A percentile compares a stretch with the other conserved stretches of the same genome.
These are phyloP conservation scores for Simplicillium sp. DNA, from an alignment of 2,329 filamentous ascomycete genomes.

Conservation along the genomic window DNA sequence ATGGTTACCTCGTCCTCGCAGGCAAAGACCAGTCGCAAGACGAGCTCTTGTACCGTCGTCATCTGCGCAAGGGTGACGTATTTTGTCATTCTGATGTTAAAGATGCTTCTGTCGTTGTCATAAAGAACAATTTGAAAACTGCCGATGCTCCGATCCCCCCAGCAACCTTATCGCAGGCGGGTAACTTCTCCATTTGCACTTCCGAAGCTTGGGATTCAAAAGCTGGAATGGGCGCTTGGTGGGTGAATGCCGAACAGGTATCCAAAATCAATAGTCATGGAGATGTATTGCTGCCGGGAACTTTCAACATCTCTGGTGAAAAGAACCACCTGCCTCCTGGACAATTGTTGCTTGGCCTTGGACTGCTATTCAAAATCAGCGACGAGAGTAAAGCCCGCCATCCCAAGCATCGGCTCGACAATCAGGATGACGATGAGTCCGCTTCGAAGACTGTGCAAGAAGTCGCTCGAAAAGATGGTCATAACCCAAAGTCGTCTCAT, in stretches of 20 bases:
- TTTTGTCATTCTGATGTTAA: conserved; percentile 87
- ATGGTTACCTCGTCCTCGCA: conserved; percentile 85
- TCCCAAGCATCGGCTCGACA: conserved; percentile 48
- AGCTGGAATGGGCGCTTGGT: conserved; percentile 91
- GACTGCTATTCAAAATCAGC: conserved; percentile 78
- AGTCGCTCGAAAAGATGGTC: conserved; percentile 1
- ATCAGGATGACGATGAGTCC: conserved; percentile 17
- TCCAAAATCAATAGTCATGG: conserved; percentile 74
- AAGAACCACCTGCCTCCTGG: conserved; percentile 89
- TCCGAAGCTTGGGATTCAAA: conserved; percentile 95
- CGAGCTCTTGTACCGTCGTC: conserved; percentile 80
- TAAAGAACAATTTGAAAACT: conserved; percentile 76
- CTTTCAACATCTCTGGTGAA: conserved; percentile 72
- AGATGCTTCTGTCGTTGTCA: conserved; percentile 74
- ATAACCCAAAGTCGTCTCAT: neutral
- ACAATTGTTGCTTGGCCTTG: conserved; percentile 80
- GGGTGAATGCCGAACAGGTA: conserved; percentile 85
- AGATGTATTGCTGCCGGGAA: conserved; percentile 69
- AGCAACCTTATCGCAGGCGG: conserved; percentile 83
- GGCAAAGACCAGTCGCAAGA: conserved; percentile 84
- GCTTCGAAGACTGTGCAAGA: conserved; percentile 8
- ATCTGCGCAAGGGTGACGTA: conserved; percentile 81
- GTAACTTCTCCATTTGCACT: conserved; percentile 72
- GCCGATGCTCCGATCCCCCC: conserved; percentile 84
- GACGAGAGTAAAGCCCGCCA: conserved; percentile 79